These are phyloP conservation scores for Diversispora epigaea DNA, from an alignment of 192 early-diverging fungal species.

Conservation along the genomic window DNA sequence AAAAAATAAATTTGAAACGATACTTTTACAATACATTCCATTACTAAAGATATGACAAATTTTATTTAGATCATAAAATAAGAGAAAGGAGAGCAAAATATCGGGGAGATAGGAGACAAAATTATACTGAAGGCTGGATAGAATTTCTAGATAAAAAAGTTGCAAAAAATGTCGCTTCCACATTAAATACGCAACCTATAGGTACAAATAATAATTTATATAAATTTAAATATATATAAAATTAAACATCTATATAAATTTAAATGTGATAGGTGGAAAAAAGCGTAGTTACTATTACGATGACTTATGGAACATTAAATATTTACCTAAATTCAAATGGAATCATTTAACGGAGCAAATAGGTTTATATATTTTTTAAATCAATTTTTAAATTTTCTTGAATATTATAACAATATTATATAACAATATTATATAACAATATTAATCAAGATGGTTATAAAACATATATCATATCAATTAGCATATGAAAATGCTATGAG, in stretches of 20 bases:
- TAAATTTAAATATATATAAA: too few relatives aligned
- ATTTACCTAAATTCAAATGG: slow-evolving; percentile 97
- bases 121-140: slow-evolving; percentile 96
- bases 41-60: background rate
- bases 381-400: background rate
- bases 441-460: background rate
- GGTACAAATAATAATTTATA: slow-evolving; percentile 40
- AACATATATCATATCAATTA: slow-evolving; percentile 26
- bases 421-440: background rate
- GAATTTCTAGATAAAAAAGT: slow-evolving; percentile 92
- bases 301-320: slow-evolving; percentile 97
- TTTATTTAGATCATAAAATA: slow-evolving; percentile 58
- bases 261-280: slow-evolving; percentile 60
- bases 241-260: background rate
- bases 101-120: slow-evolving; percentile 76
- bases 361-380: slow-evolving; percentile 48
- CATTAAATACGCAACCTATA: slow-evolving; percentile 81
- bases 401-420: background rate
- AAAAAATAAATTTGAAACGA: background rate
- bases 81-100: slow-evolving; percentile 83
- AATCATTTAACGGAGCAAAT: slow-evolving; percentile 90
- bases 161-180: slow-evolving; percentile 73
- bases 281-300: slow-evolving; percentile 86
- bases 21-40: background rate
- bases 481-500: slow-evolving; percentile 72